These are phyloP conservation scores for Ceratocystis albifundus DNA, from an alignment of 2,329 filamentous ascomycete species.

Conservation along the genomic window DNA sequence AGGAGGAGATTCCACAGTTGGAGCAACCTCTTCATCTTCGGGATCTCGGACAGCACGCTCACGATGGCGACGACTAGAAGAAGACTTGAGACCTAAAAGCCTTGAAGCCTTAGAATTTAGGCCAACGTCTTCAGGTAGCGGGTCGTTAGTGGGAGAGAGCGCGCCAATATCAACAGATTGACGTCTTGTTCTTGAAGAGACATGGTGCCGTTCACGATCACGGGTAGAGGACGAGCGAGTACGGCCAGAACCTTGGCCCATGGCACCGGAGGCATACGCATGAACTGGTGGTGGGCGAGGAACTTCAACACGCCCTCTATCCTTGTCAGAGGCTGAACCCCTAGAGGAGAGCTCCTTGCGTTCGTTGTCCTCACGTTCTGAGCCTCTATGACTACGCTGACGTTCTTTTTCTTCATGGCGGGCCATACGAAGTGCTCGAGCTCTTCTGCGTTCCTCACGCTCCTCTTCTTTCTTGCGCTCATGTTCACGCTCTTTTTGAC, in stretches of 20 bases:
- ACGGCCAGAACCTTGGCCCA: constrained; percentile 35
- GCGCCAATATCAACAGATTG: constrained; percentile 49
- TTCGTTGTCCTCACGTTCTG: constrained; percentile 50
- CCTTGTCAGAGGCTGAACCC: constrained; percentile 28
- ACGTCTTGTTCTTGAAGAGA: constrained; percentile 50
- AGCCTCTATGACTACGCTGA: constrained; percentile 11
- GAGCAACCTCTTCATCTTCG: constrained; percentile 21
- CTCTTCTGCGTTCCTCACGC: constrained; percentile 14
- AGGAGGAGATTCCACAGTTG: constrained; percentile 15
- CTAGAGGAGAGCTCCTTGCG: constrained; percentile 23
- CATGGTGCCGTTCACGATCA: constrained; percentile 47
- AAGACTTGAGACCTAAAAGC: constrained; percentile 50
- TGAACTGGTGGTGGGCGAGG: constrained; percentile 49
- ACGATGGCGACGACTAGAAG: constrained; percentile 26
- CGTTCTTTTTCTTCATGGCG: constrained; percentile 21
- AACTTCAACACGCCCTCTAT: constrained; percentile 35
- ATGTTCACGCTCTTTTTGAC: constrained; percentile 37
- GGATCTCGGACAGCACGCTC: constrained; percentile 22
- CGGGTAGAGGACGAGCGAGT: constrained; percentile 55
- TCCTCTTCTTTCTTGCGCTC: constrained; percentile 19
- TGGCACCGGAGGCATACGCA: constrained; percentile 30
- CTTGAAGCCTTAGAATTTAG: constrained; percentile 59
- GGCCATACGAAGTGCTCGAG: constrained; percentile 8
- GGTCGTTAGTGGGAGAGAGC: neutral
- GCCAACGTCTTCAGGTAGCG: constrained; percentile 9